A percentile compares a stretch with the other conserved stretches of the same genome.
Conservation (phyloP, 2,329 filamentous ascomycete species). For the Phialocephala subalpina region DNA sequence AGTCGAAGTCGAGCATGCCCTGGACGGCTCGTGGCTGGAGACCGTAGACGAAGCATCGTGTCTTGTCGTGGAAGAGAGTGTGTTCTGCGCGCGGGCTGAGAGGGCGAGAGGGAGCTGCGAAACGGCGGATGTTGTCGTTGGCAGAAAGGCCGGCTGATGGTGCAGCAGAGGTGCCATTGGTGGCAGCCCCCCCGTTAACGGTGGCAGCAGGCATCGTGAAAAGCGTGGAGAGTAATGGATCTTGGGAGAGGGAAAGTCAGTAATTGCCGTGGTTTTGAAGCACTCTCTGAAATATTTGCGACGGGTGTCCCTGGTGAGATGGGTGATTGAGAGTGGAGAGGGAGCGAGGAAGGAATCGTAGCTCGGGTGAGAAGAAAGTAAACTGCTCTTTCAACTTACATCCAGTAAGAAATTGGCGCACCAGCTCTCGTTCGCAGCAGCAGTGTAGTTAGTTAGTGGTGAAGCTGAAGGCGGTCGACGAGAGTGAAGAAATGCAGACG, state of each 20-base stretch:
- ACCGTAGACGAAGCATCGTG: conserved; percentile 99
- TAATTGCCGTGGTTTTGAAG: conserved; percentile 28
- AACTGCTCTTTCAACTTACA: conserved; percentile 13
- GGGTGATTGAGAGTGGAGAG: not conserved
- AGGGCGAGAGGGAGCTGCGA: conserved; percentile 90
- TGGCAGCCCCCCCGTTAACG: conserved; percentile 59
- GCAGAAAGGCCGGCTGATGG: conserved; percentile 58
- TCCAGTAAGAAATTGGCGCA: conserved; percentile 18
- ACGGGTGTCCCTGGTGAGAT: conserved; percentile 2
- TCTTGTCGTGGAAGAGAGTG: conserved; percentile 98
- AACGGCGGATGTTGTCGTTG: conserved; percentile 99
- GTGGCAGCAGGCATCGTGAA: conserved; percentile 47
- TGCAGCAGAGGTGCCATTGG: conserved; percentile 56
- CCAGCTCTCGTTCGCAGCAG: conserved; percentile 9
- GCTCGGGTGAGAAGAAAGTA: conserved; percentile 15
- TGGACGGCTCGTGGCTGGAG: conserved; percentile 94
- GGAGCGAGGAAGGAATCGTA: not conserved
- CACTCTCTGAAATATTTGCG: not conserved
- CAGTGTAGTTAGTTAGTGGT: not conserved
- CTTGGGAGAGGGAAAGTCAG: conserved; percentile 27
- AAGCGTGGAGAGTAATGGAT: conserved; percentile 27
- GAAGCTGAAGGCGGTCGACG: not conserved
- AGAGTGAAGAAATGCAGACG: conserved; percentile 1
- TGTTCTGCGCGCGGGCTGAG: conserved; percentile 88
- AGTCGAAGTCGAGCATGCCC: conserved; percentile 99